Evolutionary conservation across 805 yeast species (phyloP), one percentile per base, ranked within the genome.

Genomic region (Lachancea sp.): DNA sequence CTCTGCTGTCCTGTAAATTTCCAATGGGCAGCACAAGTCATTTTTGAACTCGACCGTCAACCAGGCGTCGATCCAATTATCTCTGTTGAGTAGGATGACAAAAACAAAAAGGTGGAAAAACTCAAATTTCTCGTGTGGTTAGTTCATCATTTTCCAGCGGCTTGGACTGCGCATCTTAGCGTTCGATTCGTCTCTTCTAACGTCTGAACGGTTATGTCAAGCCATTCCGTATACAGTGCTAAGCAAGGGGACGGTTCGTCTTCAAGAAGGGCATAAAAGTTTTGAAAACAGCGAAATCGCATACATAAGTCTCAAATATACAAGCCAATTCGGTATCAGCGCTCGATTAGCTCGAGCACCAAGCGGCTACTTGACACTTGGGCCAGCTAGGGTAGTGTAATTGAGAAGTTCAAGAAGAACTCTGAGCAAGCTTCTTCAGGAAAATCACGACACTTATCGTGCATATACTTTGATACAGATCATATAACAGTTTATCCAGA

Each of bases 241-340:
- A 20, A 35, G 17, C 18, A 17, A 32, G 38, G 38, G 38, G 38
- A 35, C 25, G 20, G 38, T 35, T 35, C 26, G 38, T n/a, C 11
- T 35, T 35, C 13, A 35, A 35, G 36, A 32, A 35, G 18, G 26
- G 38, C 18, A 16, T 35, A n/a, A 19, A 19, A 19, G 19, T 32
- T 35, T 35, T 19, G 26, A 35, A 35, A 35, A 35, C 26, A 11
- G 20, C 9, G n/a, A 19, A 8, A 22, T 22, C 25, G 25, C 8
- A 16, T 35, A 20, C 17, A 6, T 7, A 17, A 22, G 38, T 35
- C 12, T 35, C 27, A 35, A n/a, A 19, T 18, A 11, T 18, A 35
- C 25, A 35, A 35, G 26, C n/a, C 25, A 19, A 22, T 3, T 12
- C 27, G 9, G 26, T 13, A 35, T 13, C 15, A 18, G 26, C 38